Evolutionary conservation across 345 rosid genomes (phyloP).

Genomic region (Abelmoschus esculentus): DNA sequence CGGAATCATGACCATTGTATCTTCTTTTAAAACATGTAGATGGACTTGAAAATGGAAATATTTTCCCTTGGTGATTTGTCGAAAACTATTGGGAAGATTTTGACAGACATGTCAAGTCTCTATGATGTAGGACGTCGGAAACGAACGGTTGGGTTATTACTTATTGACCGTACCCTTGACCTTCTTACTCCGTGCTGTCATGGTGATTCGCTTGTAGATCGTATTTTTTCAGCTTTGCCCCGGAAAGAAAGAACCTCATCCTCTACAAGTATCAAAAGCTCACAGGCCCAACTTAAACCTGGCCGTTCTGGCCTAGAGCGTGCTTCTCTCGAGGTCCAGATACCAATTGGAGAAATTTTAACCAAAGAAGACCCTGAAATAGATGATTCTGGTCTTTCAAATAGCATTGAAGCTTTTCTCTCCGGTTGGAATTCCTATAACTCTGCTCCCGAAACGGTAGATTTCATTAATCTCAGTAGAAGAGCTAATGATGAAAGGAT

Average conservation of each 20-base stretch:
- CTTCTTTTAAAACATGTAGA: slow-evolving; percentile 41
- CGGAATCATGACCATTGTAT: slow-evolving; percentile 19
- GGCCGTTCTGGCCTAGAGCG: slow-evolving; percentile 41
- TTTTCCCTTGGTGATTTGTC: slow-evolving; percentile 89
- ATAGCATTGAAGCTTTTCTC: slow-evolving; percentile 56
- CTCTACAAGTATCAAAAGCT: slow-evolving; percentile 30
- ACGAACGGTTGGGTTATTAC: slow-evolving; percentile 79
- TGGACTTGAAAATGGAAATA: slow-evolving; percentile 96
- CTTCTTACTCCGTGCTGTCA: slow-evolving; percentile 91
- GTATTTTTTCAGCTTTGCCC: slow-evolving; percentile 73
- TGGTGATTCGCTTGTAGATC: slow-evolving; percentile 82
- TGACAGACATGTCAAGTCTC: slow-evolving; percentile 97
- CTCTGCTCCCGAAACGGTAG: slow-evolving; percentile 25
- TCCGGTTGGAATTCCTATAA: slow-evolving; percentile 61
- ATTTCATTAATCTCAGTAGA: slow-evolving; percentile 26
- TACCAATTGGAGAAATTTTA: slow-evolving; percentile 63
- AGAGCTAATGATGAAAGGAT: slow-evolving; percentile 26
- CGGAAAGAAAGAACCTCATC: slow-evolving; percentile 49
- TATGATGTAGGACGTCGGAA: slow-evolving; percentile 97
- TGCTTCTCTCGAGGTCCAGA: slow-evolving; percentile 64
- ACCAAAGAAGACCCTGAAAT: slow-evolving; percentile 37
- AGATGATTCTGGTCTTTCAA: slow-evolving; percentile 36
- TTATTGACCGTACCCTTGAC: slow-evolving; percentile 89
- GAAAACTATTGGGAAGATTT: slow-evolving; percentile 77
- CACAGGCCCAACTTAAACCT: slow-evolving; percentile 45